These are phyloP conservation scores for Blastocystis sp. DNA, from an alignment of 352 stramenopile genomes.

Conservation along the genomic window DNA sequence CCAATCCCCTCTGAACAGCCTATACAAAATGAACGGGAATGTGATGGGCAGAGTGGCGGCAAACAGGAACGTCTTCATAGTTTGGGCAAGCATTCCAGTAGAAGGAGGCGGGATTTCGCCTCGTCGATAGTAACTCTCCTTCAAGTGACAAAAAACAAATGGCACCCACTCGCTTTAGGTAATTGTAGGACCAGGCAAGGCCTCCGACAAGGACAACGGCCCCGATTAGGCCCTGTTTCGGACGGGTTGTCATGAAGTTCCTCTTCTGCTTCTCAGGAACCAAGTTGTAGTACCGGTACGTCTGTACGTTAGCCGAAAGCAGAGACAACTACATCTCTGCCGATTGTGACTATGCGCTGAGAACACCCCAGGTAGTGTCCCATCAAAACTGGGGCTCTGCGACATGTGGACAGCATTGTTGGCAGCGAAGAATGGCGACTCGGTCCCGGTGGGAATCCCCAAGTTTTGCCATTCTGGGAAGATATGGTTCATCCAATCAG, in stretches of 20 bases:
- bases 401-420: conserved; percentile 27
- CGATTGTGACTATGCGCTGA: conserved; percentile 10
- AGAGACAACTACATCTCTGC: conserved; percentile 23
- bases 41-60: conserved; percentile 41
- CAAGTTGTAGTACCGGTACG: conserved; percentile 36
- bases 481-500: conserved; percentile 31
- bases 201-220: conserved; percentile 48
- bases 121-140: conserved; percentile 51
- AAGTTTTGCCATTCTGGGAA: background rate
- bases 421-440: background rate
- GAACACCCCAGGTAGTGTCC: background rate
- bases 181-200: conserved; percentile 57
- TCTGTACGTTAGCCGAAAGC: background rate
- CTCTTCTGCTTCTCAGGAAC: conserved; percentile 38
- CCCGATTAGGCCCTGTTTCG: conserved; percentile 39
- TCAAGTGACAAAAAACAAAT: background rate
- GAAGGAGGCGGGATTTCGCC: conserved; percentile 50
- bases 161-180: conserved; percentile 24
- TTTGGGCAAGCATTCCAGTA: background rate
- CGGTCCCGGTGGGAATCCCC: background rate
- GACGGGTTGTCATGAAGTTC: conserved; percentile 43
- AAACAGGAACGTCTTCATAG: conserved; percentile 46
- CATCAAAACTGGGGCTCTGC: background rate
- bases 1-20: conserved; percentile 21
- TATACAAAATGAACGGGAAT: conserved; percentile 36